Base-by-base conservation (phyloP, 441 rosid genomes). In the Omphalea diandra region DNA sequence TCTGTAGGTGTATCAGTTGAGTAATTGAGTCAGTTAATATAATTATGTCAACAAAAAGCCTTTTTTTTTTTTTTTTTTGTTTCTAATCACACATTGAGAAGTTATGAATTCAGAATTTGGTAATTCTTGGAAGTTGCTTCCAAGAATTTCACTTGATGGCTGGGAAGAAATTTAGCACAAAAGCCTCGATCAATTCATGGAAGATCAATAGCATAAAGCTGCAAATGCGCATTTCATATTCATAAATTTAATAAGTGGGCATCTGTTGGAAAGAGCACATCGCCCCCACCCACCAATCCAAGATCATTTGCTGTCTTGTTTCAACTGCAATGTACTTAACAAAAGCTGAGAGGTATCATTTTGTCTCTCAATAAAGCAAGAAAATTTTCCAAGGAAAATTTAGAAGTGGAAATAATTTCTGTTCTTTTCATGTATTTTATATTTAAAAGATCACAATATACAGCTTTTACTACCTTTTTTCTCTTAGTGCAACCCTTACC, bases 331-430 rank as follows among this genome's bases (percentile, higher is more conserved):
- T 32, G 68, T 65, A 57, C 57, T 67, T 24, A 14, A 67, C 31
- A 67, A 67, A 67, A 67, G 49, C 70, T 67, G 60, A 52, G 24
- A 49, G 33, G 9, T 11, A 47, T 47, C 57, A 59, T 32, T 58
- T 41, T n/a, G 63, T 55, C 41, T 68, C 41, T 57, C 72, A 57
- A 68, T 68, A 68, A 68, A 56, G 54, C 63, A 46, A 68, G 10
- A 29, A 20, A 44, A 20, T 15, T 55, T 6, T 17, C n/a, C n/a
- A n/a, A 24, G 54, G 22, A 17, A 46, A 46, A 6, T 3, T 7
- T 46, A 32, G 3, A 10, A 49, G 35, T 15, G 36, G 36, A 35
- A 22, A 15, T 15, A 40, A 70, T 36, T 50, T 58, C 35, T 59
- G 58, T 5, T 70, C 58, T 70, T 60, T 49, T 32, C 49, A 33